Evolutionary conservation across 2,329 filamentous ascomycete species (phyloP), one percentile per base, ranked within the genome.

Genomic region (Fusarium pseudonygamai): DNA sequence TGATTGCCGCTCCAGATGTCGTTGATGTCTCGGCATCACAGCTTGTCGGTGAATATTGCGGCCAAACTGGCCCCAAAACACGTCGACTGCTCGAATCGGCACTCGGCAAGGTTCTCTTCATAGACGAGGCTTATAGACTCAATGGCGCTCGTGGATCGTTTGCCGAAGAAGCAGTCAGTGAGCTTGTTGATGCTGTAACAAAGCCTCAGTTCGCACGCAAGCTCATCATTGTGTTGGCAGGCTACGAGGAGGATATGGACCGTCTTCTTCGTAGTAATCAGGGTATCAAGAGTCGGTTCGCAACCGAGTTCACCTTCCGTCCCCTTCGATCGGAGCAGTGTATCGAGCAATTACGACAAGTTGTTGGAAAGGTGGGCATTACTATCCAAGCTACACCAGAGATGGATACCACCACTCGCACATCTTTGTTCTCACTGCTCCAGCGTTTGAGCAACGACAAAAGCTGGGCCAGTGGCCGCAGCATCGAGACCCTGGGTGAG

Each of bases 41-140:
- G 43, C 81, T 95, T 0, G 84, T 94, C 4, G 92, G 90, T 0
- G 84, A 92, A 75, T 94, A 89, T 50, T 78, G 92, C 1, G 92
- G 92, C 0, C 90, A 93, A 0, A 93, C 91, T 0, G 91, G 89
- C 0, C 91, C 91, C 0, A 92, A 93, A 75, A 89, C 91, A 0
- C 84, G 86, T 14, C 83, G 87, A 50, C 80, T 87, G 1, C 82
- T 93, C 0, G 89, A 93, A 73, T 87, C 86, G 37, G 88, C 87
- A 0, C 84, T 93, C 0, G 92, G 92, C 0, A 90, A 89, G 57
- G 90, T 94, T 0, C 85, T 94, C 0, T 91, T 94, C 74, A 87
- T 94, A 28, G 92, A 93, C 67, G 91, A 93, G 78, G 92, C 91
- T 0, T 93, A 93, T 72, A 86, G 91, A 2, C 86, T 93, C 5